A percentile compares a stretch with the other conserved stretches of the same genome.
These are phyloP conservation scores for Brasenia schreberi DNA, from an alignment of 164 flowering plant genomes.

Conservation along the genomic window DNA sequence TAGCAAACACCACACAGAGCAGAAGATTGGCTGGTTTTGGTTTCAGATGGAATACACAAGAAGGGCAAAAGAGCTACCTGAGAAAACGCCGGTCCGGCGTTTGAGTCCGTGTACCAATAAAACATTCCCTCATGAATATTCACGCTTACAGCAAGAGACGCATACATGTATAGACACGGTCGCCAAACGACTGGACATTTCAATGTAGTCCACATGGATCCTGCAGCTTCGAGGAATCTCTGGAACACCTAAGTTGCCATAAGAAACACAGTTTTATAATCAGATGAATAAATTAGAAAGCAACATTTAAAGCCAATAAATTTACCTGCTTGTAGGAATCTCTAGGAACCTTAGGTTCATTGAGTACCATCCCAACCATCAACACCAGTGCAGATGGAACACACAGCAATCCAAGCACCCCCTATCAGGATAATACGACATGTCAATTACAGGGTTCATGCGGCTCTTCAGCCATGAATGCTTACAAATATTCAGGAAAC, in stretches of 20 bases:
- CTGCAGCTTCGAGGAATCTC: constrained; percentile 55
- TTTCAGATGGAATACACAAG: no score
- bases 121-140: constrained; percentile 81
- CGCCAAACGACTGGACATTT: constrained; percentile 78
- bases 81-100: constrained; percentile 76
- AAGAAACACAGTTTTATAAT: neutral
- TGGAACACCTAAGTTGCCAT: constrained; percentile 36
- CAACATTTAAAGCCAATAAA: neutral
- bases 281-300: neutral
- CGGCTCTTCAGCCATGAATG: neutral
- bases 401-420: constrained; percentile 64
- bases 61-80: constrained; percentile 34
- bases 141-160: constrained; percentile 60
- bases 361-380: constrained; percentile 47
- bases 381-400: constrained; percentile 60
- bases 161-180: constrained; percentile 87
- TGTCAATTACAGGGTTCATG: neutral
- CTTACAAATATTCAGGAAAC: neutral
- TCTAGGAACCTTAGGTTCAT: constrained; percentile 42
- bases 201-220: constrained; percentile 71
- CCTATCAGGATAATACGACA: constrained; percentile 29
- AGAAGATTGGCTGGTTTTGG: no score
- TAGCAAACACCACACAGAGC: no score
- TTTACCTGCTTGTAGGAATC: constrained; percentile 55
- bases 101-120: constrained; percentile 82